A percentile compares a stretch with the other conserved stretches of the same genome.
Conservation (phyloP, 225 moss, liverwort and hornwort species). For the Bryoerythrophyllum caledonicum region DNA sequence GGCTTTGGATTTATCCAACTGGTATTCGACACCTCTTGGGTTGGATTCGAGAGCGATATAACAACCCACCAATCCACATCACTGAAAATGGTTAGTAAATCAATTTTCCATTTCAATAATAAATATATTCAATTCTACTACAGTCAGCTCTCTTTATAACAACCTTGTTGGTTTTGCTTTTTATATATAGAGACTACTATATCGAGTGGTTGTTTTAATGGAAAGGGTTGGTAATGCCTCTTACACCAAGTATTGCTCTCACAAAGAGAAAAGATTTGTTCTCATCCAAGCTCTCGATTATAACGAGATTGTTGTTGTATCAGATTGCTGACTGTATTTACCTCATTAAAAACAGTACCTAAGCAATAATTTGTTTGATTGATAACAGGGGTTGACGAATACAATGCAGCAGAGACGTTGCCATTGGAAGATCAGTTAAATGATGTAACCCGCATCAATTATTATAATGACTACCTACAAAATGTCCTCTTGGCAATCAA, state of each 20-base stretch:
- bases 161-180: too few relatives aligned
- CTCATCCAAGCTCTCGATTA: too few relatives aligned
- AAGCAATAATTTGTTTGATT: background rate
- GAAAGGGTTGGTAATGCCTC: too few relatives aligned
- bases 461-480: conserved; percentile 41
- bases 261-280: too few relatives aligned
- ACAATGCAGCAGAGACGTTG: conserved; percentile 19
- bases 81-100: conserved; percentile 18
- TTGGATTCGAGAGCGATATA: conserved; percentile 43
- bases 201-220: too few relatives aligned
- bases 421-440: conserved; percentile 26
- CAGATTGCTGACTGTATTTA: too few relatives aligned
- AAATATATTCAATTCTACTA: background rate
- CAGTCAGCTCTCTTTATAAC: too few relatives aligned
- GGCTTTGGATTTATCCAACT: conserved; percentile 53
- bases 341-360: background rate
- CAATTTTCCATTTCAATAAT: background rate
- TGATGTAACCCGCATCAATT: conserved; percentile 37
- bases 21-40: conserved; percentile 46
- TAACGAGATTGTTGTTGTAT: too few relatives aligned
- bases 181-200: too few relatives aligned
- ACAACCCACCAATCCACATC: conserved; percentile 39
- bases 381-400: conserved; percentile 34
- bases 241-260: too few relatives aligned
- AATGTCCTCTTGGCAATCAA: conserved; percentile 32